These are phyloP conservation scores for Oemleria cerasiformis DNA, from an alignment of 306 rosid genomes.

Conservation along the genomic window DNA sequence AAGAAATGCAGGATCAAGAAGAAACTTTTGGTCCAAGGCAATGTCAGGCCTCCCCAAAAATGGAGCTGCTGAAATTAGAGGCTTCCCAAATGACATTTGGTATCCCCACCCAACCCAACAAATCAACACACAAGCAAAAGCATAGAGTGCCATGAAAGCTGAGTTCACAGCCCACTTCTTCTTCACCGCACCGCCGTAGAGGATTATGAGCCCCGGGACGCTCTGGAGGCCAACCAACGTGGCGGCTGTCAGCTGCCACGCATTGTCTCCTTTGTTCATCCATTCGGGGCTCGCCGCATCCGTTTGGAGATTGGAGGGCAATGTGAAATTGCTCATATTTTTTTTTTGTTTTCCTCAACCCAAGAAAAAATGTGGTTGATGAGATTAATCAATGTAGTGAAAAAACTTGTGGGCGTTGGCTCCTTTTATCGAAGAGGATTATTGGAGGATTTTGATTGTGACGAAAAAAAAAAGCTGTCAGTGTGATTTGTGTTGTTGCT, in stretches of 20 bases:
- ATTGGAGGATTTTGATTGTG: constrained; percentile 18
- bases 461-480: constrained; percentile 33
- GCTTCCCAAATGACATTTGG: constrained; percentile 35
- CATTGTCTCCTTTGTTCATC: constrained; percentile 51
- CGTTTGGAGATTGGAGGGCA: constrained; percentile 15
- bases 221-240: constrained; percentile 44
- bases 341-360: neutral
- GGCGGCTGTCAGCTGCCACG: constrained; percentile 49
- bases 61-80: constrained; percentile 1
- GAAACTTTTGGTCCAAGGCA: constrained; percentile 26
- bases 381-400: neutral
- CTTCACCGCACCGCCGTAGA: constrained; percentile 44
- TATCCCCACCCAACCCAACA: constrained; percentile 50
- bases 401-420: neutral
- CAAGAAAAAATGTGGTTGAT: neutral
- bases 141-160: constrained; percentile 47
- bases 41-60: constrained; percentile 35
- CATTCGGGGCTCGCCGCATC: constrained; percentile 30
- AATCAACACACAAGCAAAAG: constrained; percentile 40
- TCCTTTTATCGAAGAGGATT: constrained; percentile 10
- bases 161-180: constrained; percentile 54
- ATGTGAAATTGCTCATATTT: constrained; percentile 10
- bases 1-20: neutral
- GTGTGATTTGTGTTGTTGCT: neutral
- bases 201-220: constrained; percentile 41